These are phyloP conservation scores for Wickerhamiella siamensis DNA, from an alignment of 805 yeast genomes.

Conservation along the genomic window DNA sequence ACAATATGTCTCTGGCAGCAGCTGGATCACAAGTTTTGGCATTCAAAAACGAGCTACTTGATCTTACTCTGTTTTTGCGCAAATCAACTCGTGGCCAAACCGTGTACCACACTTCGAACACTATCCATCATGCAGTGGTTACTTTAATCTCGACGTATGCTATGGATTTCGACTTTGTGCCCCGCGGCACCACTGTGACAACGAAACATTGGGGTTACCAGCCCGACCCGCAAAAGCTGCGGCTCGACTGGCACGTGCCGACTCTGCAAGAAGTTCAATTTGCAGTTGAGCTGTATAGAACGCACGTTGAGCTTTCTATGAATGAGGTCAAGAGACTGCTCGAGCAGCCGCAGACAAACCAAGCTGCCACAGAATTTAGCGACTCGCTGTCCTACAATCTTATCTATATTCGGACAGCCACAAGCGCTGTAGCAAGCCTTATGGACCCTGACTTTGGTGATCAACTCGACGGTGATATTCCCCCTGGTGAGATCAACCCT, in stretches of 20 bases:
- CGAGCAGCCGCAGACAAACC: slow-evolving; percentile 9
- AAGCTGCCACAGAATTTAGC: slow-evolving; percentile 21
- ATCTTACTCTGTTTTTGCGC: slow-evolving; percentile 32
- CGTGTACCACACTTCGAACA: slow-evolving; percentile 43
- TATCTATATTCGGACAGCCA: slow-evolving; percentile 40
- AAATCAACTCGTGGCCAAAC: slow-evolving; percentile 48
- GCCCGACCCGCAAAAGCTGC: slow-evolving; percentile 21
- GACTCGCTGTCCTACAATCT: slow-evolving; percentile 45
- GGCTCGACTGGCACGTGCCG: slow-evolving; percentile 70
- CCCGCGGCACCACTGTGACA: slow-evolving; percentile 6
- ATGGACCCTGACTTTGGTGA: slow-evolving; percentile 40
- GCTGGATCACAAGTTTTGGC: slow-evolving; percentile 40
- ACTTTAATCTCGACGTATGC: slow-evolving; percentile 40
- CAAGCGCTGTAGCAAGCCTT: slow-evolving; percentile 57
- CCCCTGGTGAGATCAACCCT: slow-evolving; percentile 5
- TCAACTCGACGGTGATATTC: slow-evolving; percentile 2
- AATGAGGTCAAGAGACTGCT: slow-evolving; percentile 17
- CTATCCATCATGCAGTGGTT: slow-evolving; percentile 53
- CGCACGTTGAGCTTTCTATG: slow-evolving; percentile 26
- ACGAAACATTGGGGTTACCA: slow-evolving; percentile 30
- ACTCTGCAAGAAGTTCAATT: slow-evolving; percentile 36
- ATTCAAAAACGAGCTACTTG: slow-evolving; percentile 32
- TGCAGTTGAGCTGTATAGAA: slow-evolving; percentile 46
- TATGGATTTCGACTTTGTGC: slow-evolving; percentile 14
- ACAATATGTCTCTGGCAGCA: slow-evolving; percentile 58